These are phyloP conservation scores for Cercophora samala DNA, from an alignment of 495 filamentous ascomycete species.

Conservation along the genomic window DNA sequence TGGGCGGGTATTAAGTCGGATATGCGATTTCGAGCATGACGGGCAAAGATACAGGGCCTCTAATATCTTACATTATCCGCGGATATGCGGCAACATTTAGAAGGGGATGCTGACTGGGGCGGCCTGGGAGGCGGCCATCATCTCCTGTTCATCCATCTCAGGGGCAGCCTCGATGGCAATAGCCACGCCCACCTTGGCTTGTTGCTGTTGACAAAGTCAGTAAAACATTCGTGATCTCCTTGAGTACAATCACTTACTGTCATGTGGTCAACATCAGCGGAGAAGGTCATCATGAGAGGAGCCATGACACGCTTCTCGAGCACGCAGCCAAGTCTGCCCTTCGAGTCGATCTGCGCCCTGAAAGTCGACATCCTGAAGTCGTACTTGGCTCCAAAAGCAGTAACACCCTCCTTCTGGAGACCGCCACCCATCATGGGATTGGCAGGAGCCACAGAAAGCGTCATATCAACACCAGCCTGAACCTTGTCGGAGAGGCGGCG, in stretches of 20 bases:
- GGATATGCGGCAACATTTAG: conserved; percentile 32
- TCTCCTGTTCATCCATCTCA: conserved; percentile 89
- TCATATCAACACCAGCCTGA: conserved; percentile 92
- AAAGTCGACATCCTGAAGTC: conserved; percentile 94
- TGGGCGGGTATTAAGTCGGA: background rate
- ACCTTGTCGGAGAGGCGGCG: conserved; percentile 88
- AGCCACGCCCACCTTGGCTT: conserved; percentile 88
- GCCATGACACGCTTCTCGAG: conserved; percentile 94
- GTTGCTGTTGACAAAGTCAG: conserved; percentile 61
- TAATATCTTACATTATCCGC: background rate
- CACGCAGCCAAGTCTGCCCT: conserved; percentile 86
- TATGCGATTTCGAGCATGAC: background rate
- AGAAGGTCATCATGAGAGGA: conserved; percentile 86
- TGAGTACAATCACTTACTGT: conserved; percentile 61
- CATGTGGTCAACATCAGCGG: conserved; percentile 93
- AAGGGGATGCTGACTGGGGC: conserved; percentile 52
- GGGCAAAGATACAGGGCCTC: background rate
- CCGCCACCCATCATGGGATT: conserved; percentile 66
- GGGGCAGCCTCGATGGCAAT: conserved; percentile 87
- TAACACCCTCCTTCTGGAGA: conserved; percentile 75
- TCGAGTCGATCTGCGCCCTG: conserved; percentile 91
- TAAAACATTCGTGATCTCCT: background rate
- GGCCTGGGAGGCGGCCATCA: conserved; percentile 40
- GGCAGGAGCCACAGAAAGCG: conserved; percentile 73
- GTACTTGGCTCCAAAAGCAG: conserved; percentile 93